Evolutionary conservation across 345 rosid species (phyloP).

Genomic region (Noccaea bulbosa): DNA sequence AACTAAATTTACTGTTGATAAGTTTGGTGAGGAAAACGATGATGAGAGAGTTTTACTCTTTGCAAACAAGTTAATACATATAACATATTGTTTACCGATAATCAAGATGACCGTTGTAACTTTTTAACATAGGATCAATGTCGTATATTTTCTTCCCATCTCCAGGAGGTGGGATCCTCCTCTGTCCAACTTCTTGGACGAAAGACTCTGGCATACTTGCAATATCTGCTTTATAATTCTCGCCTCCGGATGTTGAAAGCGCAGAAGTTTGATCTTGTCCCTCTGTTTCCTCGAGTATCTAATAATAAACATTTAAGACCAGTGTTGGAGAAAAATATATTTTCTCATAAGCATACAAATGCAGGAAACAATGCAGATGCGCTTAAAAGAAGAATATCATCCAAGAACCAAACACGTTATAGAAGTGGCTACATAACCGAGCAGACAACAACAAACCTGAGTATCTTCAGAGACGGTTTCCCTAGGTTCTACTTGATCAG

Average conservation of each 20-base stretch:
- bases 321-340: not conserved
- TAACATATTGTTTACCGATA: conserved; percentile 56
- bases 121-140: conserved; percentile 72
- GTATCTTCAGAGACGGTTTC: conserved; percentile 48
- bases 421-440: conserved; percentile 1
- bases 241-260: conserved; percentile 40
- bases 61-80: conserved; percentile 5
- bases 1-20: not conserved
- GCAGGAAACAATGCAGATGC: conserved; percentile 15
- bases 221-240: conserved; percentile 36
- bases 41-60: conserved; percentile 19
- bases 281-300: conserved; percentile 37
- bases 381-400: not conserved
- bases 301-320: conserved; percentile 3
- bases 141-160: conserved; percentile 77
- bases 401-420: not conserved
- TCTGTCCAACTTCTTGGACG: conserved; percentile 41
- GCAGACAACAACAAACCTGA: conserved; percentile 51
- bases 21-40: not conserved
- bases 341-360: conserved; percentile 2
- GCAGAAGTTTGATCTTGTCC: conserved; percentile 47
- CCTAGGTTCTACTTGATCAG: conserved; percentile 53
- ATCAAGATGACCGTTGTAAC: conserved; percentile 73
- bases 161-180: conserved; percentile 73
- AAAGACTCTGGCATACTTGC: conserved; percentile 42